Evolutionary conservation across 768 basidiomycete species (phyloP).

Genomic region (Floccularia luteovirens): DNA sequence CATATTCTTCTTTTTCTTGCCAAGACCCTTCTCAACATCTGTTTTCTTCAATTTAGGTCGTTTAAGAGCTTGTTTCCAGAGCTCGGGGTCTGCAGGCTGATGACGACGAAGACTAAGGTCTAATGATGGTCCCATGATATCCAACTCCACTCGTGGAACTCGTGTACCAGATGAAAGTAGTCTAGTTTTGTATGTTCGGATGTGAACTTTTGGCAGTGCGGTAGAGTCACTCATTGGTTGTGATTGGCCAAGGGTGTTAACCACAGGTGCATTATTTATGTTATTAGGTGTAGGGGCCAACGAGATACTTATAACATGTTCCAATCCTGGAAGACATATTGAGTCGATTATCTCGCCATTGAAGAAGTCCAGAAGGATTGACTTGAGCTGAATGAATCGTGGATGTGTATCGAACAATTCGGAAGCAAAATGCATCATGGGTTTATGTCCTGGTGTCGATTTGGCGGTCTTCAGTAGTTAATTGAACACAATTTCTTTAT

Average conservation of each 20-base stretch:
- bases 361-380: constrained; percentile 85
- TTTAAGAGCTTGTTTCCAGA: constrained; percentile 75
- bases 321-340: constrained; percentile 77
- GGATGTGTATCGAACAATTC: constrained; percentile 94
- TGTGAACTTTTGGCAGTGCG: constrained; percentile 74
- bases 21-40: constrained; percentile 78
- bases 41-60: constrained; percentile 84
- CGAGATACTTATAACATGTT: constrained; percentile 82
- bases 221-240: constrained; percentile 23
- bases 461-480: constrained; percentile 64
- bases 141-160: constrained; percentile 74
- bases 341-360: constrained; percentile 80
- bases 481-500: neutral
- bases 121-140: constrained; percentile 86
- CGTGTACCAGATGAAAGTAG: constrained; percentile 72
- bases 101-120: constrained; percentile 77
- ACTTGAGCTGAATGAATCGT: constrained; percentile 87
- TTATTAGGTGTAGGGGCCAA: constrained; percentile 56
- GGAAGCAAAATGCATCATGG: constrained; percentile 93
- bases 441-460: constrained; percentile 83
- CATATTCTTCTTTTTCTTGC: constrained; percentile 92
- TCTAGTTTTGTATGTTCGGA: constrained; percentile 78
- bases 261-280: constrained; percentile 37
- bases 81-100: constrained; percentile 67
- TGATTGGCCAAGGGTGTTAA: constrained; percentile 13